Evolutionary conservation across 768 basidiomycete genomes (phyloP).

Genomic region (Exsudoporus frostii): DNA sequence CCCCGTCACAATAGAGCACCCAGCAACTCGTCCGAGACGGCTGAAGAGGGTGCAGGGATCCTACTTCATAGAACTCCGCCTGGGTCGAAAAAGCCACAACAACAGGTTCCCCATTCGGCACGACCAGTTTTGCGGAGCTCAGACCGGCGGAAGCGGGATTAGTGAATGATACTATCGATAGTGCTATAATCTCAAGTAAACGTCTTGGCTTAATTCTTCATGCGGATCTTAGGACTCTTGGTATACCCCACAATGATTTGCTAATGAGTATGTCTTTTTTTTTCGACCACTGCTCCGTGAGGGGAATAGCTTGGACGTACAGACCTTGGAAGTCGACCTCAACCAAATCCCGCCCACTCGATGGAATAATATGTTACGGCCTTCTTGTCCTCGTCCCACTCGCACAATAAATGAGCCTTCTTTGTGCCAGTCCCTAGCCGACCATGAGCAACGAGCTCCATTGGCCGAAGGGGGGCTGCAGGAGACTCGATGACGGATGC

Average conservation of each 20-base stretch:
- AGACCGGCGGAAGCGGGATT: slow-evolving; percentile 47
- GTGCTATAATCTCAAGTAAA: slow-evolving; percentile 10
- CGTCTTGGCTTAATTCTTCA: slow-evolving; percentile 11
- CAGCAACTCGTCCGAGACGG: slow-evolving; percentile 53
- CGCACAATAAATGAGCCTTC: slow-evolving; percentile 89
- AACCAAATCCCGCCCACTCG: slow-evolving; percentile 90
- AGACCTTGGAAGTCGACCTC: slow-evolving; percentile 1
- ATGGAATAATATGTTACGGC: slow-evolving; percentile 74
- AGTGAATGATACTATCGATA: slow-evolving; percentile 8
- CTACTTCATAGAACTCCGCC: slow-evolving; percentile 19
- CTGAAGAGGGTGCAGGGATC: slow-evolving; percentile 56
- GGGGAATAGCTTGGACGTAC: neutral
- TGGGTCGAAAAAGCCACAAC: slow-evolving; percentile 9
- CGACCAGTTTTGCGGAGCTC: slow-evolving; percentile 30
- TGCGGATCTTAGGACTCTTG: slow-evolving; percentile 5
- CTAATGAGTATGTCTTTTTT: slow-evolving; percentile 8
- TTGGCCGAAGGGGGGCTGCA: slow-evolving; percentile 60
- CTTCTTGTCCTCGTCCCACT: slow-evolving; percentile 73
- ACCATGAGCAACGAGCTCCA: slow-evolving; percentile 96
- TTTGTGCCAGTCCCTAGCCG: slow-evolving; percentile 95
- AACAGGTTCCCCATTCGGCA: slow-evolving; percentile 1
- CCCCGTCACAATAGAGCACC: slow-evolving; percentile 28
- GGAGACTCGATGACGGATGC: slow-evolving; percentile 76
- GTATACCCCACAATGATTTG: slow-evolving; percentile 14
- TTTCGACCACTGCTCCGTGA: neutral